Evolutionary conservation across 2,329 filamentous ascomycete genomes (phyloP).

Genomic region (Clonostachys sp.): DNA sequence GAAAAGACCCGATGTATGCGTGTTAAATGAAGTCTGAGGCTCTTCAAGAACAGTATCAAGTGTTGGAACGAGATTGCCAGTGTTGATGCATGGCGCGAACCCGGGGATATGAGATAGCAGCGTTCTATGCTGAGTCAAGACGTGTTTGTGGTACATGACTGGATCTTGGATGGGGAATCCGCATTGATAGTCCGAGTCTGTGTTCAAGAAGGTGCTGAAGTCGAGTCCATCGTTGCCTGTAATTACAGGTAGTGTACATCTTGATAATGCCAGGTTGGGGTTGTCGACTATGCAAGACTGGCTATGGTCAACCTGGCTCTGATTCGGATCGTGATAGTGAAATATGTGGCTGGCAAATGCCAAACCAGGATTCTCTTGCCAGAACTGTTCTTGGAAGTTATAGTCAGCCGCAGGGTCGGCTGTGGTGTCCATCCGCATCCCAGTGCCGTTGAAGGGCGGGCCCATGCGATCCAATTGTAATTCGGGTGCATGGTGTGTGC

Average conservation of each 20-base stretch:
- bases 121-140: slow-evolving; percentile 17
- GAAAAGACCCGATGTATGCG: not conserved
- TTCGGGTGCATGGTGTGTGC: not conserved
- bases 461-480: not conserved
- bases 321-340: slow-evolving; percentile 18
- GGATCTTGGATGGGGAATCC: slow-evolving; percentile 18
- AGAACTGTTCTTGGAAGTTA: too few relatives aligned
- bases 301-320: slow-evolving; percentile 9
- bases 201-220: not conserved
- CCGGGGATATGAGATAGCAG: slow-evolving; percentile 1
- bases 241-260: slow-evolving; percentile 17
- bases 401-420: not conserved
- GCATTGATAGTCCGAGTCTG: slow-evolving; percentile 9
- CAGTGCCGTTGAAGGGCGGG: not conserved
- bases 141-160: slow-evolving; percentile 17
- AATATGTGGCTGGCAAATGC: slow-evolving; percentile 15
- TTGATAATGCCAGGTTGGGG: slow-evolving; percentile 12
- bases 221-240: not conserved
- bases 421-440: not conserved
- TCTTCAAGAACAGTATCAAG: not conserved
- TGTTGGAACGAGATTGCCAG: not conserved
- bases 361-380: not conserved
- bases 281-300: slow-evolving; percentile 18
- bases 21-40: not conserved
- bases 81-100: not conserved